Evolutionary conservation across 441 rosid species (phyloP).

Genomic region (Metrosideros polymorpha): DNA sequence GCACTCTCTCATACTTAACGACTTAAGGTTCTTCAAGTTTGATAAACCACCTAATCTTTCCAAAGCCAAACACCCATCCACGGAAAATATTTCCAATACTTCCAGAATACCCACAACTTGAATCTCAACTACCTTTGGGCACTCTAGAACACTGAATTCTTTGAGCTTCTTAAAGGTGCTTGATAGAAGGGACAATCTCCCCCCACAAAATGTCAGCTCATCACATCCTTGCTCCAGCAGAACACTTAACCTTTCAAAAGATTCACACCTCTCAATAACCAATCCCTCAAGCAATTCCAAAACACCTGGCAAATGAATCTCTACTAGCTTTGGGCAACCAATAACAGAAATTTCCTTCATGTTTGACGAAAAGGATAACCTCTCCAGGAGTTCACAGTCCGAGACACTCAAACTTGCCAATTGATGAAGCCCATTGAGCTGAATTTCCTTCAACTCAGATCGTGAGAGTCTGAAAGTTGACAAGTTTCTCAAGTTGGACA

Average conservation of each 20-base stretch:
- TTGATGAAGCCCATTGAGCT: not conserved
- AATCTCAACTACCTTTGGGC: not conserved
- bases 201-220: not conserved
- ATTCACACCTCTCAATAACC: not conserved
- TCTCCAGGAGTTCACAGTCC: not conserved
- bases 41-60: not conserved
- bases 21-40: not conserved
- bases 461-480: not conserved
- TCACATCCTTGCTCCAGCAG: not conserved
- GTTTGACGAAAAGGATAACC: not conserved
- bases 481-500: not conserved
- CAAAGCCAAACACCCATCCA: not conserved
- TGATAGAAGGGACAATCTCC: not conserved
- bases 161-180: not conserved
- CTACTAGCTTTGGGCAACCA: not conserved
- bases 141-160: not conserved
- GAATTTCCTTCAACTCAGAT: not conserved
- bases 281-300: not conserved
- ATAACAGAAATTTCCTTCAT: not conserved
- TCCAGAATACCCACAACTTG: not conserved
- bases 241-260: not conserved
- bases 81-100: not conserved
- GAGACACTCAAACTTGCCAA: not conserved
- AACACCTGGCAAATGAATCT: not conserved
- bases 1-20: not conserved